Evolutionary conservation across 768 basidiomycete genomes (phyloP), one percentile per base, ranked within the genome.

Genomic region (Lentinula lateritia): DNA sequence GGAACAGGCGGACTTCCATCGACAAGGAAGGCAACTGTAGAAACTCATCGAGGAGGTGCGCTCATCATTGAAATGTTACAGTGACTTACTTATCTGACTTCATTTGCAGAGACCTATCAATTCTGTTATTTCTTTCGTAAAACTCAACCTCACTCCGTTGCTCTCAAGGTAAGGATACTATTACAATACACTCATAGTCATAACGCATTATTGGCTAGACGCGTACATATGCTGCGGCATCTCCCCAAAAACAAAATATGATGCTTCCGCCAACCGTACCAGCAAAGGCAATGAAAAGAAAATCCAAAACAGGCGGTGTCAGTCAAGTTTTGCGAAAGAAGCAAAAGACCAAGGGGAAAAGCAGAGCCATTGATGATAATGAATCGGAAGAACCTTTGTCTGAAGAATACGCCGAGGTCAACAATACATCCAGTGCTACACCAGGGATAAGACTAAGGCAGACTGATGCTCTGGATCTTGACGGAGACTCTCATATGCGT

Each of bases 51-150:
- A 72, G 93, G 93, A 74, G 90, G 94, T 92, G 64, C 48, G 80
- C 18, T 35, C 35, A 18, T 20, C 2, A 9, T 12, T 48, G n/a
- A n/a, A 41, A 16, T 16, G 23, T 9, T 15, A 38, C 23, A 12
- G 64, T 35, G 6, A n/a, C 8, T 36, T 2, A 20, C 23, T 20
- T 3, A n/a, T 39, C 10, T 18, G 18, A 45, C 2, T 48, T 57
- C 42, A 53, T n/a, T 59, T 52, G 18, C 70, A 95, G 94, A 90
- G 62, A 83, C 82, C 0, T 96, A 95, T 68, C 94, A 96, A 65
- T 94, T 93, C 70, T 93, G 90, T 52, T 96, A 93, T 71, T 96
- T 95, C 74, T 78, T 95, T 65, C 84, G 92, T 23, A 87, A 87
- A 72, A 87, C 85, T 2, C 92, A 93, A 56, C 82, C 89, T 9